Evolutionary conservation across 2,329 filamentous ascomycete genomes (phyloP), one percentile per base, ranked within the genome.

Genomic region (Tolypocladium pustulatum): DNA sequence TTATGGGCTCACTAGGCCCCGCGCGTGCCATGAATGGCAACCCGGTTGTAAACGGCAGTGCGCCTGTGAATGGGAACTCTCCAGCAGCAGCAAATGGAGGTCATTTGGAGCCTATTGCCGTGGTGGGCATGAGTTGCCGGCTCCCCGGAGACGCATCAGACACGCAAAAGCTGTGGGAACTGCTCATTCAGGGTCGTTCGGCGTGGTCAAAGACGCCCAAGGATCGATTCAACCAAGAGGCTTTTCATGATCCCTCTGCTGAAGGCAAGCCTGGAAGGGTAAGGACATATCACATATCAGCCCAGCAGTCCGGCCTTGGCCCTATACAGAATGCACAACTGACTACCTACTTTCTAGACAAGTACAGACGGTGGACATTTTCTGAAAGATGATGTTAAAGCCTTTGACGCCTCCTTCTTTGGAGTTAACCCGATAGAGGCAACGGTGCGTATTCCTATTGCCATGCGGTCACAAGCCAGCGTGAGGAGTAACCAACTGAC

Each of bases 221-320:
- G 61, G 71, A 74, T 57, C 71, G 80, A 34, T 82, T 81, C 70
- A 76, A 77, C 62, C 72, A 69, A 63, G 69, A 65, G 61, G 72
- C 60, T 54, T 69, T 73, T 61, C 68, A 75, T 58, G 72, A 76
- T 56, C 68, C 72, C 8, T 60, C 54, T 10, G 46, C 30, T 41
- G 41, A 57, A 57, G 52, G 38, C 38, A 57, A 46, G 25, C 27
- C 30, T 25, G 58, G 52, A 27, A 60, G 25, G 25, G 55, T 60
- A 57, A 59, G 55, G 22, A 43, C 52, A 43, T 60, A 58, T 36
- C 20, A 40, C 37, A 40, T 38, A 41, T 38, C 8, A 10, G 38
- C 38, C 38, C 20, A n/a, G 38, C 38, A n/a, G 38, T 41, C 38
- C 38, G 38, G 38, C 38, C 17, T n/a, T 41, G 38, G 38, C 38